phyloP scores from a whole-genome alignment of 768 basidiomycete species.

The Pholiota molesta region DNA sequence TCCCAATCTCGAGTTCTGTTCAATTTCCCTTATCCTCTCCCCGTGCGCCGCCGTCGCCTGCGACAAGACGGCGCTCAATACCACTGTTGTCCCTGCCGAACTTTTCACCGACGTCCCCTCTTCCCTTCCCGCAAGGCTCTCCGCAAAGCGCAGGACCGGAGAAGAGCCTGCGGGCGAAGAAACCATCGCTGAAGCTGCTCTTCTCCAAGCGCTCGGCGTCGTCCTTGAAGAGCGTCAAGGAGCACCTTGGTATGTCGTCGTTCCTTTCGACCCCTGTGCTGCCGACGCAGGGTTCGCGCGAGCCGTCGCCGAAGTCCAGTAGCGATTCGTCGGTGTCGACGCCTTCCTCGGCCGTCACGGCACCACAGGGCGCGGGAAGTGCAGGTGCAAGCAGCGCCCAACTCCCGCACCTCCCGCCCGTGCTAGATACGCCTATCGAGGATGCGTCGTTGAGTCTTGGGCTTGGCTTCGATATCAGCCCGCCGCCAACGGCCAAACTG shows the following conservation, averaged over 20 bases:
- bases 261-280: slow-evolving; percentile 25
- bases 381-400: slow-evolving; percentile 18
- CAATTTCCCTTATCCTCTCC: slow-evolving; percentile 49
- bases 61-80: slow-evolving; percentile 40
- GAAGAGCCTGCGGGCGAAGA: slow-evolving; percentile 47
- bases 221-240: slow-evolving; percentile 33
- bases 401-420: slow-evolving; percentile 56
- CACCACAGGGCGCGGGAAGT: slow-evolving; percentile 40
- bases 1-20: slow-evolving; percentile 33
- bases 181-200: slow-evolving; percentile 69
- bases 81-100: slow-evolving; percentile 41
- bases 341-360: slow-evolving; percentile 58
- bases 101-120: slow-evolving; percentile 24
- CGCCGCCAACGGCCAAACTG: slow-evolving; percentile 26
- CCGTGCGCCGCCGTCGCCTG: slow-evolving; percentile 25
- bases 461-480: slow-evolving; percentile 38
- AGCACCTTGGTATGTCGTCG: slow-evolving; percentile 21
- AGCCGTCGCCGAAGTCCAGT: slow-evolving; percentile 32
- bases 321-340: slow-evolving; percentile 57
- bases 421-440: slow-evolving; percentile 65
- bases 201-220: slow-evolving; percentile 68
- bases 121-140: slow-evolving; percentile 25
- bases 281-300: slow-evolving; percentile 4
- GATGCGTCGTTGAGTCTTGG: slow-evolving; percentile 48
- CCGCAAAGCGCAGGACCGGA: slow-evolving; percentile 18